A percentile compares a stretch with the other conserved stretches of the same genome.
Evolutionary conservation across 768 basidiomycete species (phyloP).

Genomic region (Hygrocybe punicea): DNA sequence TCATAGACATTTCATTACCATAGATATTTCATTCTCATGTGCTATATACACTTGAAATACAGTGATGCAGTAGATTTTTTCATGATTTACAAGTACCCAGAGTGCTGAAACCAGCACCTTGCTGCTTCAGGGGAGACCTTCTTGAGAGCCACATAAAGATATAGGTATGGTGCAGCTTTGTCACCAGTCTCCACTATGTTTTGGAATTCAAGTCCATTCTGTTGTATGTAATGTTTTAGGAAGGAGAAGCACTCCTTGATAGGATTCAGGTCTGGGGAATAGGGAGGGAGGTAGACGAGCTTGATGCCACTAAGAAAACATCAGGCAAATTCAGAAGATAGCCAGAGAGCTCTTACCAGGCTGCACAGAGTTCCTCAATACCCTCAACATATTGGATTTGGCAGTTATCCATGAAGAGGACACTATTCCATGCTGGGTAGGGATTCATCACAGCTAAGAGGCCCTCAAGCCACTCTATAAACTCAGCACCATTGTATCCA

Average conservation of each 20-base stretch:
- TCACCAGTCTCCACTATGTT: constrained; percentile 5
- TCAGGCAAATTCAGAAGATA: not conserved
- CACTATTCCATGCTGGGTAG: constrained; percentile 19
- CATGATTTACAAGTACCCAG: constrained; percentile 6
- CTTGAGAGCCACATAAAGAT: constrained; percentile 6
- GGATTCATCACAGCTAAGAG: constrained; percentile 22
- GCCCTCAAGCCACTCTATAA: constrained; percentile 14
- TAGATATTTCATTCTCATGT: not conserved
- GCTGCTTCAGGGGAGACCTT: not conserved
- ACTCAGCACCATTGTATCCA: constrained; percentile 22
- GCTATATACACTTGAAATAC: not conserved
- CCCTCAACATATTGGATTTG: constrained; percentile 26
- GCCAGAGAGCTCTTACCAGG: not conserved
- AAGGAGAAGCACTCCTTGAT: constrained; percentile 35
- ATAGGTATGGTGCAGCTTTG: constrained; percentile 3
- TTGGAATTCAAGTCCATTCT: constrained; percentile 16
- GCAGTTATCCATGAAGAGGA: constrained; percentile 33
- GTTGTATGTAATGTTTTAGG: constrained; percentile 30
- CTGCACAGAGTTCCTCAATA: constrained; percentile 14
- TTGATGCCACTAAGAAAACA: constrained; percentile 18
- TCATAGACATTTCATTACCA: too few relatives aligned
- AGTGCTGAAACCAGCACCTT: constrained; percentile 6
- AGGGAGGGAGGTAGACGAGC: constrained; percentile 32
- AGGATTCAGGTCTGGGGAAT: constrained; percentile 37
- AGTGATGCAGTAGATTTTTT: not conserved